Evolutionary conservation across 192 early-diverging fungal genomes (phyloP), one percentile per base, ranked within the genome.

Genomic region (Dispira simplex): DNA sequence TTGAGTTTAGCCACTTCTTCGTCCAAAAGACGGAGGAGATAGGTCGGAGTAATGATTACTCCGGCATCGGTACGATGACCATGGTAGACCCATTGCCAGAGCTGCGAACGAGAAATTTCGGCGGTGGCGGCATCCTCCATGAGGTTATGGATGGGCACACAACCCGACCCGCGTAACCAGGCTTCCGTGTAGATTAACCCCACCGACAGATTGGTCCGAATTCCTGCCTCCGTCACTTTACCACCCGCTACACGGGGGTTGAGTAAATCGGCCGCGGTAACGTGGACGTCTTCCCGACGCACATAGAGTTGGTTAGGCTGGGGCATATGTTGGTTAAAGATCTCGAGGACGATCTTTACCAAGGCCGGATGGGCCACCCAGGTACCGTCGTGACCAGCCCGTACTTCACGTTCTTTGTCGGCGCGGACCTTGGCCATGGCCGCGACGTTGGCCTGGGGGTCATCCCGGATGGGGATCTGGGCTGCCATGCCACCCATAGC

Each of bases 401-500:
- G 83, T 27, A 95, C 95, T 76, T 98, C 95, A 73, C 95, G 87
- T 62, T 86, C 78, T 79, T 98, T 98, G 75, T 98, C 95, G 58
- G 86, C 85, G 67, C 88, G 85, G 49, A 98, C 95, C 82, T 95
- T 95, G 71, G 81, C 79, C 75, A 95, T 86, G 54, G 92, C 92
- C 21, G 85, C 84, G 64, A 89, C 80, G 79, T 98, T 98, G 51
- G 93, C 93, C 46, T 81, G 73, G 58, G 78, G 65, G 72, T 98
- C 84, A 80, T 90, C 85, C 83, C 94, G 94, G 85, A 98, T 95
- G 62, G 95, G 95, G 72, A 98, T 98, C 76, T 92, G 90, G 51
- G 95, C 95, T 39, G 95, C 92, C 95, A 98, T 98, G 44, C 95
- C 95, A 68, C 95, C 95, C 95, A 98, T 98, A 45, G 95, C 95